Percentiles rank a stretch among this genome's conserved stretches.
Conservation (phyloP, 495 filamentous ascomycete genomes). For the Penicillium desertorum region DNA sequence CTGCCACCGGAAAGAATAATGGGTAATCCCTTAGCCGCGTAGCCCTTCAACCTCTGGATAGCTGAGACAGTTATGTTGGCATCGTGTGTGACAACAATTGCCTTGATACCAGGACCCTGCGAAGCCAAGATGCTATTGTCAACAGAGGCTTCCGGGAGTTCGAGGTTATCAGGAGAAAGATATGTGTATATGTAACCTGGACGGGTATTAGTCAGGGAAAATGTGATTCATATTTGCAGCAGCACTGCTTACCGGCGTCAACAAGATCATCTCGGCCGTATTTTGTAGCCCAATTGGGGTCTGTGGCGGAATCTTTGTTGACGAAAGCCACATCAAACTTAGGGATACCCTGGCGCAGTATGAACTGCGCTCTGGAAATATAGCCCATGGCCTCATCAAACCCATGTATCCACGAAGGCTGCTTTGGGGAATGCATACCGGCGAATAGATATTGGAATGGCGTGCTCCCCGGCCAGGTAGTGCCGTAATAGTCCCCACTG, state of each 20-base stretch:
- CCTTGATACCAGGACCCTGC: slow-evolving; percentile 44
- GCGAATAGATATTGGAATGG: no score
- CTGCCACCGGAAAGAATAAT: slow-evolving; percentile 17
- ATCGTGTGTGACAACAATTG: slow-evolving; percentile 42
- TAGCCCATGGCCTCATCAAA: no score
- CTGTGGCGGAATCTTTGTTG: no score
- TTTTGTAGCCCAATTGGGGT: background rate
- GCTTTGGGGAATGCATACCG: no score
- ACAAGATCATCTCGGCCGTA: background rate
- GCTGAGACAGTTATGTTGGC: slow-evolving; percentile 33
- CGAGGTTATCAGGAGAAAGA: slow-evolving; percentile 49
- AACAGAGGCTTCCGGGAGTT: slow-evolving; percentile 34
- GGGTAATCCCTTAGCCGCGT: slow-evolving; percentile 31
- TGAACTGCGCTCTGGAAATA: no score
- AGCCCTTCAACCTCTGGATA: slow-evolving; percentile 10
- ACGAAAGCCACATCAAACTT: no score
- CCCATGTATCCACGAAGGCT: no score
- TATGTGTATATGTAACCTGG: slow-evolving; percentile 52
- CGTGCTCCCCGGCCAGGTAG: no score
- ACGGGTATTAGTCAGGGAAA: background rate
- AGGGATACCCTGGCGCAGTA: background rate
- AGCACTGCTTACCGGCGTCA: background rate
- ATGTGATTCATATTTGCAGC: background rate
- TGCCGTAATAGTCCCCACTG: no score
- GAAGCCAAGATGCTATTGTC: slow-evolving; percentile 37